A percentile compares a stretch with the other conserved stretches of the same genome.
These are phyloP conservation scores for Celoporthe dispersa DNA, from an alignment of 2,329 filamentous ascomycete species.

Conservation along the genomic window DNA sequence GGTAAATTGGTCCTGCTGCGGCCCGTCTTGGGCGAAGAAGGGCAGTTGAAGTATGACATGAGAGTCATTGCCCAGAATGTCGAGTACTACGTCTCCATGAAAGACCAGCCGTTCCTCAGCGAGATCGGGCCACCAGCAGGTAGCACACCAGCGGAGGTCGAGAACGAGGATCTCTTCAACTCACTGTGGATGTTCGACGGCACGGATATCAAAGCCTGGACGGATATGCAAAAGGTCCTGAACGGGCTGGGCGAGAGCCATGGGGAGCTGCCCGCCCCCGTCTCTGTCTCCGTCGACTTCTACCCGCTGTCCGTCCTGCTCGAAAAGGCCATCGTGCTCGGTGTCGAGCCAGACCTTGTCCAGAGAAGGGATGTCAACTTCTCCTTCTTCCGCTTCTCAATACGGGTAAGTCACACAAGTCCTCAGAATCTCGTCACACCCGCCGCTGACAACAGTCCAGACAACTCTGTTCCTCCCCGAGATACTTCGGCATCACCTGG, in stretches of 20 bases:
- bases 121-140: conserved; percentile 28
- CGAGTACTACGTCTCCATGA: conserved; percentile 91
- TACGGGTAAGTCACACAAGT: conserved; percentile 67
- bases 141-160: conserved; percentile 39
- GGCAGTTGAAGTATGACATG: conserved; percentile 97
- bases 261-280: conserved; percentile 73
- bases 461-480: conserved; percentile 94
- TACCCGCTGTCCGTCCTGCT: conserved; percentile 88
- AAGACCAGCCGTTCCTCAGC: conserved; percentile 70
- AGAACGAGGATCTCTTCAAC: conserved; percentile 67
- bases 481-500: conserved; percentile 78
- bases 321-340: conserved; percentile 88
- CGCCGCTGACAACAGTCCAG: conserved; percentile 45
- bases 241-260: conserved; percentile 67
- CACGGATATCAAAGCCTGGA: conserved; percentile 83
- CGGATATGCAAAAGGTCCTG: conserved; percentile 83
- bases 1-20: conserved; percentile 93
- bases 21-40: conserved; percentile 79
- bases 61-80: conserved; percentile 93
- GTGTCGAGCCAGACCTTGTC: conserved; percentile 90
- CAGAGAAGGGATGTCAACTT: conserved; percentile 91
- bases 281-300: conserved; percentile 87
- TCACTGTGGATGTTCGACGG: conserved; percentile 97
- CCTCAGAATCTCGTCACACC: conserved; percentile 26
- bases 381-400: conserved; percentile 85